Evolutionary conservation across 345 rosid species (phyloP).

Genomic region (Aethionema arabicum): DNA sequence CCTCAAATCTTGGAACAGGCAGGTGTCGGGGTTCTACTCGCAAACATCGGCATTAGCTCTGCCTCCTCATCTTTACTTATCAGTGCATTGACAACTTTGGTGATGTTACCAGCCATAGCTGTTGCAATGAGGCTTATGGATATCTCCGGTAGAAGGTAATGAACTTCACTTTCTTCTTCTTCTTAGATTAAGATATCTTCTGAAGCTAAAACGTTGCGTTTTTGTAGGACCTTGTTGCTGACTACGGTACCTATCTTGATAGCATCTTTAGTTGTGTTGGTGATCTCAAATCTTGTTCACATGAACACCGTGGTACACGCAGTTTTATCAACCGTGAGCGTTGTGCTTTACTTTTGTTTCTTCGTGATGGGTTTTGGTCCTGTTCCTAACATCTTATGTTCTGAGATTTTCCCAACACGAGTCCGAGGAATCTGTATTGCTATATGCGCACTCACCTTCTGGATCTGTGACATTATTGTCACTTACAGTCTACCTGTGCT

Average conservation of each 20-base stretch:
- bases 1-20: constrained; percentile 98
- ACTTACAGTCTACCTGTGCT: constrained; percentile 78
- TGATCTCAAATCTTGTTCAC: constrained; percentile 53
- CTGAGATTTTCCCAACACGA: constrained; percentile 95
- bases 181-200: no score
- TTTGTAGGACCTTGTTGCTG: constrained; percentile 81
- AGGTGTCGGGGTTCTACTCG: constrained; percentile 84
- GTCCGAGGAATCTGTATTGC: constrained; percentile 94
- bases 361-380: constrained; percentile 99
- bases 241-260: constrained; percentile 73
- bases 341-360: constrained; percentile 78
- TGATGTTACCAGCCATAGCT: constrained; percentile 94
- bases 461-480: constrained; percentile 79
- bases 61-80: constrained; percentile 77
- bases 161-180: background rate
- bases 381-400: constrained; percentile 84
- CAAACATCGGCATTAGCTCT: constrained; percentile 69
- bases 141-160: constrained; percentile 85
- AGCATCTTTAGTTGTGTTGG: constrained; percentile 55
- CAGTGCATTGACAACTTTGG: constrained; percentile 79
- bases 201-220: background rate
- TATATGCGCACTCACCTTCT: constrained; percentile 77
- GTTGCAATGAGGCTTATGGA: constrained; percentile 98
- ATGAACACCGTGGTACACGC: constrained; percentile 58
- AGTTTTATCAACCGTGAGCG: constrained; percentile 64